Base-by-base conservation (phyloP, 306 rosid species). In the Purshia tridentata region DNA sequence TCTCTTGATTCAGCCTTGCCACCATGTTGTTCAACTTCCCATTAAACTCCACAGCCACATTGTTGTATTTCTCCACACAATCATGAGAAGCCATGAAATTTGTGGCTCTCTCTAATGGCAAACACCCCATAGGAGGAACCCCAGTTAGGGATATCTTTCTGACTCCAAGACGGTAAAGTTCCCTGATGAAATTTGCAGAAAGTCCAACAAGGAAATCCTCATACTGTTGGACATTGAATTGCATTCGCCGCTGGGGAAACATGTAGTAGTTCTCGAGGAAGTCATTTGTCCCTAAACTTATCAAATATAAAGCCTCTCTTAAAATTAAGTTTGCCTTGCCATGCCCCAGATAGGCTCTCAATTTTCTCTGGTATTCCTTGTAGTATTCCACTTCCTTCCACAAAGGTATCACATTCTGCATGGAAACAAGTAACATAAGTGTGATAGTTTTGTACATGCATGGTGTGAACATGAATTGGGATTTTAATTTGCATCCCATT, bases 111-210 rank as follows among this genome's bases (percentile, higher is more conserved):
- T 90, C 96, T 50, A 90, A 67, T 10, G 96, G 96, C 87, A 90
- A 76, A 80, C 96, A 90, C 47, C 96, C 96, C 91, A 90, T 90
- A 2, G 96, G 96, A 74, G 93, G 93, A 1, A 88, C 67, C 50
- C 96, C 96, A 16, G 88, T 79, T 0, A 90, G 73, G 35, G 93
- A 76, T 51, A 90, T 74, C 69, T 82, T 90, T 50, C 96, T 76
- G 14, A 65, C 93, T 35, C 93, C 96, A 29, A 84, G 87, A 15
- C 57, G 51, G 67, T 88, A 69, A n/a, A 90, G 70, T 76, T 86
- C 64, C 72, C 44, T 56, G 53, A 90, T 50, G 77, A 90, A 88
- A 14, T 74, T 81, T 44, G 60, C 82, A n/a, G 91, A 84, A 12
- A 85, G 76, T 1, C 78, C 85, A 2, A 61, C 22, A 0, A 90